Evolutionary conservation across 1,284 basidiomycete genomes (phyloP).

Genomic region (Tilletia horrida): DNA sequence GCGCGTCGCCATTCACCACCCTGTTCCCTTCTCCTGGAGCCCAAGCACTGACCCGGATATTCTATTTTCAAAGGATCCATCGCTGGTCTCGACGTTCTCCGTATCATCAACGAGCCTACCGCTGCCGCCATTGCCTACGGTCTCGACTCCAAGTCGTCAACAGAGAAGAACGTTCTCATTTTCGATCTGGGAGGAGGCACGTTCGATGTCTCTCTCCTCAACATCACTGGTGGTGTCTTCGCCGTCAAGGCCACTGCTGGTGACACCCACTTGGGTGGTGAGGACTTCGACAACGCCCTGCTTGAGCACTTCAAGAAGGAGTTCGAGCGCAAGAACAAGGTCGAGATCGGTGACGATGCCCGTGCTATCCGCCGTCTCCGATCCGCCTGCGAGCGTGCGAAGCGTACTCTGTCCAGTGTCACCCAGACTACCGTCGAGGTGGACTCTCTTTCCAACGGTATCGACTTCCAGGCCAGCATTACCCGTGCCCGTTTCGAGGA

Average conservation of each 20-base stretch:
- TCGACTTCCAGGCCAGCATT: slow-evolving; percentile 56
- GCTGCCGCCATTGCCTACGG: slow-evolving; percentile 60
- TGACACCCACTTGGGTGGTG: slow-evolving; percentile 69
- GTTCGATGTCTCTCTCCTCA: slow-evolving; percentile 67
- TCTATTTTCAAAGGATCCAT: slow-evolving; percentile 58
- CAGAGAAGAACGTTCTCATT: slow-evolving; percentile 93
- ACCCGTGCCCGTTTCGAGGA: slow-evolving; percentile 95
- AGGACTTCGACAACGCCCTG: slow-evolving; percentile 97
- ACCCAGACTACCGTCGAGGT: slow-evolving; percentile 98
- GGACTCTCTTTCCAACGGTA: slow-evolving; percentile 90
- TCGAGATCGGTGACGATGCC: slow-evolving; percentile 91
- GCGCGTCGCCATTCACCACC: slow-evolving; percentile 12
- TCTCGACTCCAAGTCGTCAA: slow-evolving; percentile 59
- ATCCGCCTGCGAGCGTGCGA: slow-evolving; percentile 97
- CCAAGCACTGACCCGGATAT: slow-evolving; percentile 28
- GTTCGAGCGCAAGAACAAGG: slow-evolving; percentile 70
- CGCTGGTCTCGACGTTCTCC: slow-evolving; percentile 66
- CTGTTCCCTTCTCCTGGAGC: slow-evolving; percentile 27
- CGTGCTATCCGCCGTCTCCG: slow-evolving; percentile 92
- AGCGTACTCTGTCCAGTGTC: slow-evolving; percentile 95
- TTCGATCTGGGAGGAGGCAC: slow-evolving; percentile 97
- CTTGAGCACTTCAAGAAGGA: slow-evolving; percentile 75
- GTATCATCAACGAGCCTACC: slow-evolving; percentile 67
- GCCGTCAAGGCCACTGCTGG: slow-evolving; percentile 66
- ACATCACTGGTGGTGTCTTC: slow-evolving; percentile 66